These are phyloP conservation scores for Monosporascus sp. DNA, from an alignment of 2,329 filamentous ascomycete genomes.

Conservation along the genomic window DNA sequence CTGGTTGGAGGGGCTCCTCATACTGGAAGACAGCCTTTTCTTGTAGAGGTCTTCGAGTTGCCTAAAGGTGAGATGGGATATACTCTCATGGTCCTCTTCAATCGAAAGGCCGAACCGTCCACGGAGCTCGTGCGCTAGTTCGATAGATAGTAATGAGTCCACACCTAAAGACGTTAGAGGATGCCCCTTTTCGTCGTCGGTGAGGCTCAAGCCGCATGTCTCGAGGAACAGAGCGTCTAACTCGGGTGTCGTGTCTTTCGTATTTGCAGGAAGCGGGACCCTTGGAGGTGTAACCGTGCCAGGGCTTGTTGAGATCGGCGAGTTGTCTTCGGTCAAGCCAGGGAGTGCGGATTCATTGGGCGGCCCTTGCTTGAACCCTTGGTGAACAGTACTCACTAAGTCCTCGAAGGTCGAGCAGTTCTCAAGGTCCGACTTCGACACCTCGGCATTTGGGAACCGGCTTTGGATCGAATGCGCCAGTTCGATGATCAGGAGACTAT, in stretches of 20 bases:
- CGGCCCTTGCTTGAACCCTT: slow-evolving; percentile 7
- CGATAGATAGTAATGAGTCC: slow-evolving; percentile 21
- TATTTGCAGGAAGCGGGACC: neutral
- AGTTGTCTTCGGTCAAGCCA: neutral
- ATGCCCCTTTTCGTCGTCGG: slow-evolving; percentile 6
- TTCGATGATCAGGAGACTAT: slow-evolving; percentile 22
- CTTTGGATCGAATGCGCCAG: slow-evolving; percentile 8
- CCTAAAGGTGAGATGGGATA: slow-evolving; percentile 8
- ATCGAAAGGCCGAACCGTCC: slow-evolving; percentile 17
- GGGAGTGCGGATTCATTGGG: neutral
- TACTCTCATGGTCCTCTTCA: slow-evolving; percentile 4
- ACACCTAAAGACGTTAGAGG: slow-evolving; percentile 15
- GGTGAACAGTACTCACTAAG: neutral
- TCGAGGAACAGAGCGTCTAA: slow-evolving; percentile 14
- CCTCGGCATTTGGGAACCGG: slow-evolving; percentile 2
- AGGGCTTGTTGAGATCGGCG: neutral
- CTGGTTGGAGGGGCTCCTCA: neutral
- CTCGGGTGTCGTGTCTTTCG: neutral
- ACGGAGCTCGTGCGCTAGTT: slow-evolving; percentile 13
- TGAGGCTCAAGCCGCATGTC: slow-evolving; percentile 17
- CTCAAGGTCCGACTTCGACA: slow-evolving; percentile 1
- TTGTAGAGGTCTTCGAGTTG: slow-evolving; percentile 3
- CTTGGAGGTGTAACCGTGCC: neutral
- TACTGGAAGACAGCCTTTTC: neutral
- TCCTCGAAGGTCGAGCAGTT: slow-evolving; percentile 5